Evolutionary conservation across 441 rosid species (phyloP).

Genomic region (Metrosideros polymorpha): DNA sequence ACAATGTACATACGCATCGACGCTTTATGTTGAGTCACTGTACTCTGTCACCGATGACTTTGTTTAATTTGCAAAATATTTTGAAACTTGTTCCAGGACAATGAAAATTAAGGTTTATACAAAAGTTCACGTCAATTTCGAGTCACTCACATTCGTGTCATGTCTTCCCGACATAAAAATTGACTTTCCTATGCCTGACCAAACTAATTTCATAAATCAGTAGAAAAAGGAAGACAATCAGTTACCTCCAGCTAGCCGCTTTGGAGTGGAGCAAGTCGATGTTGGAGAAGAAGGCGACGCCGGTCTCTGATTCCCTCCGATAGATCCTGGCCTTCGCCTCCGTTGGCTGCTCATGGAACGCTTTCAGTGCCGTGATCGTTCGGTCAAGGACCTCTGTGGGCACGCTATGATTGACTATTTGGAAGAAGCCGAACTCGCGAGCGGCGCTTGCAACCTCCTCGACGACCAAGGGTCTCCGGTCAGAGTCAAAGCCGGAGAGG

Average conservation of each 20-base stretch:
- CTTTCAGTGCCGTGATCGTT: slow-evolving; percentile 14
- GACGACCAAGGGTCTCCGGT: slow-evolving; percentile 14
- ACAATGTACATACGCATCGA: neutral
- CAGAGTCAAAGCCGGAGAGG: slow-evolving; percentile 13
- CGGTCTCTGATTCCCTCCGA: slow-evolving; percentile 8
- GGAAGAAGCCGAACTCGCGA: slow-evolving; percentile 45
- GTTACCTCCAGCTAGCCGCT: slow-evolving; percentile 50
- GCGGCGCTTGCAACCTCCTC: slow-evolving; percentile 19
- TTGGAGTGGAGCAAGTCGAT: slow-evolving; percentile 29
- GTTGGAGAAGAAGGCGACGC: slow-evolving; percentile 30
- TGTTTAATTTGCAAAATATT: neutral
- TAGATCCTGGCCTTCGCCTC: slow-evolving; percentile 31
- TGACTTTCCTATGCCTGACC: neutral
- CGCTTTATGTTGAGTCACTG: neutral
- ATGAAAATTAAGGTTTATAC: neutral
- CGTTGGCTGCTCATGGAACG: slow-evolving; percentile 33
- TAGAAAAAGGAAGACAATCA: neutral
- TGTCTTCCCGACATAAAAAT: neutral
- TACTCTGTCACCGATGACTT: neutral
- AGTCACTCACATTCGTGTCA: neutral
- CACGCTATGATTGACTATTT: slow-evolving; percentile 47
- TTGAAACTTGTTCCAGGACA: neutral
- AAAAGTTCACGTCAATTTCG: neutral
- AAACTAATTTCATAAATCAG: neutral
- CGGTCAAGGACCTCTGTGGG: slow-evolving; percentile 26